Conservation (phyloP, 176 grass and related monocot genomes). For the Guadua angustifolia region DNA sequence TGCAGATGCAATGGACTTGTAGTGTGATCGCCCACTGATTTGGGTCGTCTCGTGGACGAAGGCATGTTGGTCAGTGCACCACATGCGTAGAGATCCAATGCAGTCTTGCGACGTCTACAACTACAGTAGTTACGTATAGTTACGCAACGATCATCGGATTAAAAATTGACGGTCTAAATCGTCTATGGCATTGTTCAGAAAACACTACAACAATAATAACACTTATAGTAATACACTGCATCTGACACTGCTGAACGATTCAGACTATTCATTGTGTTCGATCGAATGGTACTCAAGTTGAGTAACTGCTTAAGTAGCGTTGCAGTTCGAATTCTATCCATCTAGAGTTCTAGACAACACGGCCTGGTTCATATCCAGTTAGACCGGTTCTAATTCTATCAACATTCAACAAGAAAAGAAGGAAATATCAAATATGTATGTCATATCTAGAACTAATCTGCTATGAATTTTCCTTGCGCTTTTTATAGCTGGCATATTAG, state of each 20-base stretch:
- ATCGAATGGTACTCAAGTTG: no score
- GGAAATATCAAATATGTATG: background rate
- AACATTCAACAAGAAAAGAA: background rate
- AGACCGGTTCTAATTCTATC: background rate
- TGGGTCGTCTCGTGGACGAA: background rate
- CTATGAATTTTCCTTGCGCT: background rate
- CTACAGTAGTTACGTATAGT: no score
- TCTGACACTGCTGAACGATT: no score
- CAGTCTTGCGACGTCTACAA: no score
- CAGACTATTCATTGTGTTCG: no score
- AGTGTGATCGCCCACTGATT: slow-evolving; percentile 1
- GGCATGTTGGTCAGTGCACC: background rate
- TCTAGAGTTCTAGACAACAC: background rate
- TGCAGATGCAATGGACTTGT: background rate
- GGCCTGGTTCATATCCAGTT: background rate
- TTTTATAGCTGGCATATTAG: background rate
- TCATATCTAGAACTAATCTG: background rate
- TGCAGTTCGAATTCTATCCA: no score
- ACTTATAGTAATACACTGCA: no score
- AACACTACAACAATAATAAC: no score
- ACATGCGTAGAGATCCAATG: background rate
- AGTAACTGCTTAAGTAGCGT: no score
- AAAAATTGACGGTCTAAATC: no score
- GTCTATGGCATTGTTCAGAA: no score
- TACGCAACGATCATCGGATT: no score